These are phyloP conservation scores for Chlorella ohadii DNA, from an alignment of 139 green algal genomes.

Conservation along the genomic window DNA sequence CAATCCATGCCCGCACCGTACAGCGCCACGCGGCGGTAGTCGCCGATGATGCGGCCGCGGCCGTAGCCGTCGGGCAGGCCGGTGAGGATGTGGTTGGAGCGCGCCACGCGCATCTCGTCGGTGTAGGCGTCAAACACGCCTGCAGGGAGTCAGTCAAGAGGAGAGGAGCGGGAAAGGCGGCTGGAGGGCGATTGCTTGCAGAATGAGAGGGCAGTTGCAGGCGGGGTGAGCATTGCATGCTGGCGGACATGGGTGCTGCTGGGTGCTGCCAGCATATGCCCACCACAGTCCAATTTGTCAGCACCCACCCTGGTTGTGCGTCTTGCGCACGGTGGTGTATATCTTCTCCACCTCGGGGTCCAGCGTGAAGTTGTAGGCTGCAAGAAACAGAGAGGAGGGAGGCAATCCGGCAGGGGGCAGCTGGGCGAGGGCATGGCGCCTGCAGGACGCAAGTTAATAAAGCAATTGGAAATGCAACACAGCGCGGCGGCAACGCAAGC, in stretches of 20 bases:
- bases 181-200: too few relatives aligned
- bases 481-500: too few relatives aligned
- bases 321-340: conserved; percentile 72
- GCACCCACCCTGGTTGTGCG: conserved; percentile 66
- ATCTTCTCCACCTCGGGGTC: conserved; percentile 47
- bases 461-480: too few relatives aligned
- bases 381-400: background rate
- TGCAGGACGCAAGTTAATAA: too few relatives aligned
- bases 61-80: conserved; percentile 81
- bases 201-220: too few relatives aligned
- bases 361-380: conserved; percentile 52
- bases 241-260: too few relatives aligned
- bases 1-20: conserved; percentile 55
- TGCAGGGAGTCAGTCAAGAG: too few relatives aligned
- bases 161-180: too few relatives aligned
- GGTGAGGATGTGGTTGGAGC: conserved; percentile 75
- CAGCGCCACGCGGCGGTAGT: conserved; percentile 83
- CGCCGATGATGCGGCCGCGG: conserved; percentile 82
- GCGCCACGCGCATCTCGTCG: conserved; percentile 71
- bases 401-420: too few relatives aligned
- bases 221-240: too few relatives aligned
- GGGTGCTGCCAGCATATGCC: too few relatives aligned
- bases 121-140: conserved; percentile 85
- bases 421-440: too few relatives aligned
- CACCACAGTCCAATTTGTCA: background rate